These are phyloP conservation scores for Saturnispora diversa DNA, from an alignment of 805 yeast species.

Conservation along the genomic window DNA sequence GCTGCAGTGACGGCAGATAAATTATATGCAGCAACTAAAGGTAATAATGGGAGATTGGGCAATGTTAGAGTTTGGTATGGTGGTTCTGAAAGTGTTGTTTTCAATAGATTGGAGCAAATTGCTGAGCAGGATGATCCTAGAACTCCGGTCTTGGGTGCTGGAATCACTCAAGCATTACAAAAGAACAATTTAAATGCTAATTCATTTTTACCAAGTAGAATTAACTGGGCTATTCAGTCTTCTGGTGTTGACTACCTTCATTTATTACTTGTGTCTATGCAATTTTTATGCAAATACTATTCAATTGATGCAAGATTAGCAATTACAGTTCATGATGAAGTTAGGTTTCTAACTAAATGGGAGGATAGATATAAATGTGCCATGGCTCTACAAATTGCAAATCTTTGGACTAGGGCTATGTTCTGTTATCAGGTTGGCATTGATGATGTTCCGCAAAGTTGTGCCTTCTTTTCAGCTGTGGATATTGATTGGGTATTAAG, in stretches of 20 bases:
- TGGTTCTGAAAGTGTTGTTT: slow-evolving; percentile 89
- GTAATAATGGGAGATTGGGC: slow-evolving; percentile 34
- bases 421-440: slow-evolving; percentile 90
- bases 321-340: slow-evolving; percentile 92
- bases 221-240: slow-evolving; percentile 97
- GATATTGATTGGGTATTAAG: slow-evolving; percentile 84
- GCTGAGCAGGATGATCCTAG: slow-evolving; percentile 74
- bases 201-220: slow-evolving; percentile 76
- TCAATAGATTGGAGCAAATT: slow-evolving; percentile 79
- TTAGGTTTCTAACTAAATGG: slow-evolving; percentile 68
- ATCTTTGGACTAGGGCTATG: slow-evolving; percentile 94
- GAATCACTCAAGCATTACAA: slow-evolving; percentile 78
- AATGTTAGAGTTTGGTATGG: slow-evolving; percentile 53
- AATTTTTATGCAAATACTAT: slow-evolving; percentile 60
- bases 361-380: slow-evolving; percentile 73
- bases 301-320: slow-evolving; percentile 66
- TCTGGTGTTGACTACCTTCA: slow-evolving; percentile 97
- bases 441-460: slow-evolving; percentile 81
- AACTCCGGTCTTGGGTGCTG: slow-evolving; percentile 91
- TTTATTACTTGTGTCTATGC: slow-evolving; percentile 77
- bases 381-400: slow-evolving; percentile 77
- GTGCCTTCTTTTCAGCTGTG: slow-evolving; percentile 92
- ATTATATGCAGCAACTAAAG: slow-evolving; percentile 79
- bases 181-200: slow-evolving; percentile 55
- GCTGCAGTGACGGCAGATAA: slow-evolving; percentile 58